phyloP scores from a whole-genome alignment of 306 rosid genomes.

The Prunus fruticosa region DNA sequence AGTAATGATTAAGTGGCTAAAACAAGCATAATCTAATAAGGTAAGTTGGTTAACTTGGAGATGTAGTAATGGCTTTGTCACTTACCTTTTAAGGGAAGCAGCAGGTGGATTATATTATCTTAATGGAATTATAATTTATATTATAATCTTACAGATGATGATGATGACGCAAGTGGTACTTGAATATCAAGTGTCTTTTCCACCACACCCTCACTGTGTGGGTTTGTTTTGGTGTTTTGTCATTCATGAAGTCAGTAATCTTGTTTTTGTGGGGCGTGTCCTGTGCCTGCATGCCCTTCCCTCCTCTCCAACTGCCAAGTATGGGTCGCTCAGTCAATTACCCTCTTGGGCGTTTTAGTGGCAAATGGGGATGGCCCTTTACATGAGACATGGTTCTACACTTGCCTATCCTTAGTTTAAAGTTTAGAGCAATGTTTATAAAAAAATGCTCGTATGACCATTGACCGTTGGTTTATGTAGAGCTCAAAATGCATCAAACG shows the following conservation, averaged over 20 bases:
- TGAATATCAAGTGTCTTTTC: conserved; percentile 23
- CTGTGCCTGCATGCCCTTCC: not conserved
- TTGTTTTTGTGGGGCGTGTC: conserved; percentile 20
- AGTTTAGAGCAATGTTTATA: not conserved
- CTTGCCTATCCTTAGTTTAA: not conserved
- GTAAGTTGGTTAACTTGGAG: conserved; percentile 6
- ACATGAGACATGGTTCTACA: not conserved
- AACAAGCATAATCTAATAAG: not conserved
- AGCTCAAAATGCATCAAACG: too few species aligned
- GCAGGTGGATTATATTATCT: conserved; percentile 2
- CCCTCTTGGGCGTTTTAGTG: not conserved
- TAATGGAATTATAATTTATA: not conserved
- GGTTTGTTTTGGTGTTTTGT: conserved; percentile 37
- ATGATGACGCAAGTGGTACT: conserved; percentile 30
- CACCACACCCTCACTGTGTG: conserved; percentile 23
- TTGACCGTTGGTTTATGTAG: accelerated
- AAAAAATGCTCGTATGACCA: too few species aligned
- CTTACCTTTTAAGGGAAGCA: conserved; percentile 67
- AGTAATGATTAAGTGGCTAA: conserved; percentile 14
- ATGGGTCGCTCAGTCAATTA: conserved; percentile 23
- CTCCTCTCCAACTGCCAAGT: conserved; percentile 14
- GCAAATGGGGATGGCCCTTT: not conserved
- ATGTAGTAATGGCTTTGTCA: not conserved
- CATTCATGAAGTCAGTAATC: conserved; percentile 25
- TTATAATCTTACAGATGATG: not conserved